Conservation (phyloP, 2,329 filamentous ascomycete species). For the Pyricularia grisea region DNA sequence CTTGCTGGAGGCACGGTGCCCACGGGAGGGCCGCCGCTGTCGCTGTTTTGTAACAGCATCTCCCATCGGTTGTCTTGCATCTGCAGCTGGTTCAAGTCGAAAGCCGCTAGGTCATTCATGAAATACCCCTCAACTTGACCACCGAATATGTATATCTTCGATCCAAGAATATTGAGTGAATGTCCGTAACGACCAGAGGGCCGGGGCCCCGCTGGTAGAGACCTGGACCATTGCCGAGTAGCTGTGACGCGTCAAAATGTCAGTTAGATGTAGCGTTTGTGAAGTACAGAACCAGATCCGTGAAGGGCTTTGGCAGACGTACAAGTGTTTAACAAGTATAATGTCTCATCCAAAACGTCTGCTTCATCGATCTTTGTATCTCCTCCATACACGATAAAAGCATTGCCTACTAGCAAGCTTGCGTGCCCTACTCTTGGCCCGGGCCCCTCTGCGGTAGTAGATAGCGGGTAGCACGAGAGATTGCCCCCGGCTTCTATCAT, state of each 20-base stretch:
- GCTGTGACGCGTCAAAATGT: constrained; percentile 42
- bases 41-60: constrained; percentile 69
- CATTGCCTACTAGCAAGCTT: constrained; percentile 90
- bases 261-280: not conserved
- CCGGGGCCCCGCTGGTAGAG: constrained; percentile 74
- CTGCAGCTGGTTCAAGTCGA: constrained; percentile 91
- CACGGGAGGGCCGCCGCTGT: constrained; percentile 47
- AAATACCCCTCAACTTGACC: constrained; percentile 96
- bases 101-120: constrained; percentile 93
- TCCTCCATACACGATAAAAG: constrained; percentile 97
- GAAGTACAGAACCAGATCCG: not conserved
- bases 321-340: constrained; percentile 98
- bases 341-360: constrained; percentile 85
- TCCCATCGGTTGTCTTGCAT: constrained; percentile 91
- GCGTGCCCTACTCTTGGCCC: constrained; percentile 91
- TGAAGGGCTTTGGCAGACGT: constrained; percentile 27
- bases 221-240: constrained; percentile 95
- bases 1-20: constrained; percentile 73
- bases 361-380: constrained; percentile 95
- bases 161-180: constrained; percentile 90
- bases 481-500: constrained; percentile 86
- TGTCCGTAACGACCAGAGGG: constrained; percentile 92
- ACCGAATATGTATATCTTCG: constrained; percentile 95
- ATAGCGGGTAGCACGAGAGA: constrained; percentile 84
- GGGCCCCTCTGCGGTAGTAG: constrained; percentile 87